Base-by-base conservation (phyloP, 768 basidiomycete genomes). In the Russula dissimulans region DNA sequence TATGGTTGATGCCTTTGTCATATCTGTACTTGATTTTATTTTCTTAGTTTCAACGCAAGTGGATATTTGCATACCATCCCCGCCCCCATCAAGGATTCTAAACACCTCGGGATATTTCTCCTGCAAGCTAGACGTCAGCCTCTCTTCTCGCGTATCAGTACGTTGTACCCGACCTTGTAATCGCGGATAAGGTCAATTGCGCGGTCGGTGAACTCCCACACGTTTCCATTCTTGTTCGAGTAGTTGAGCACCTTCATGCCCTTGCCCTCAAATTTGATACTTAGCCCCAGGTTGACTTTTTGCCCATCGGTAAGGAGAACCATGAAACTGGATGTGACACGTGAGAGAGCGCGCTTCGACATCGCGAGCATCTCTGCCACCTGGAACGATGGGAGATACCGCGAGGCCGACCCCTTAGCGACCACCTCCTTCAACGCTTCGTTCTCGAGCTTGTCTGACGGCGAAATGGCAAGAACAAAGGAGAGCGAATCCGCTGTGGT, bases 221-320 rank as follows among this genome's bases (percentile, higher is more conserved):
- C 78, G 8, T 85, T 76, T 9, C 86, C 87, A 32, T 86, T 83
- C 73, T 95, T 95, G 62, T 83, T 80, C 7, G 93, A 87, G 72
- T 97, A 97, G 62, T 91, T 89, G 47, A 97, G 78, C 1, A 99
- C 97, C 73, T 98, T 99, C 67, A 93, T 71, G 10, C 85, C 81
- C 73, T 97, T 98, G 12, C 84, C 89, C 69, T 99, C 97, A 63
- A 97, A 99, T 71, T 99, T 99, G 66, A 99, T 81, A 70, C 90
- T 91, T 44, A 99, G 79, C 3, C 97, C 97, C 34, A 98, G 74
- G 69, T 99, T 98, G 57, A 79, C 81, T 76, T 97, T 97, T 59
- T 81, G 78, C 9, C 80, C 80, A 67, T 91, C 91, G 0, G 80
- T 75, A 0, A 81, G 82, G 58, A 91, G 71, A 44, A 97, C 90